A percentile compares a stretch with the other conserved stretches of the same genome.
Evolutionary conservation across 352 stramenopile species (phyloP).

Genomic region (Pythium graminicola): DNA sequence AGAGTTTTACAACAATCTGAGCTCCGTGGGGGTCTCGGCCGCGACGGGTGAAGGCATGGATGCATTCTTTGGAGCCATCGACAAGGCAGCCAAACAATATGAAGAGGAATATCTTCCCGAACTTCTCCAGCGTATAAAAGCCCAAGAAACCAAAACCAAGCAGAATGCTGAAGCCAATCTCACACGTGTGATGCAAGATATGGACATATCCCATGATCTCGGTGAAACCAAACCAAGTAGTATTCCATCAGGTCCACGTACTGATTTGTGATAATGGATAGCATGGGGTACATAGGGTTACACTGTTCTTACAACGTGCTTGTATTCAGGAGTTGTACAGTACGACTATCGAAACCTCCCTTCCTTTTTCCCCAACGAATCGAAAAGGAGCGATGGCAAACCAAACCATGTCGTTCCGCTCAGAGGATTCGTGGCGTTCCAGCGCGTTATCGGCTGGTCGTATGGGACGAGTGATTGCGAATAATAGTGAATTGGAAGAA

Average conservation of each 20-base stretch:
- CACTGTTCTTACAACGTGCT: background rate
- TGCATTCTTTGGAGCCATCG: conserved; percentile 89
- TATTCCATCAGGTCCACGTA: conserved; percentile 40
- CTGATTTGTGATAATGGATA: conserved; percentile 40
- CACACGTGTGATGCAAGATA: conserved; percentile 72
- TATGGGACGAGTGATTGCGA: conserved; percentile 19
- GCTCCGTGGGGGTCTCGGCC: conserved; percentile 91
- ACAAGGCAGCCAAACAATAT: conserved; percentile 81
- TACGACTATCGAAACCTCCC: conserved; percentile 14
- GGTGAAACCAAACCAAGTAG: conserved; percentile 23
- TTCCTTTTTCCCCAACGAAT: background rate
- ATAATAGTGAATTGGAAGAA: conserved; percentile 23
- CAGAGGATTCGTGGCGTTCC: conserved; percentile 23
- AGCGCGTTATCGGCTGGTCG: conserved; percentile 22
- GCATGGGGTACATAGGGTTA: background rate
- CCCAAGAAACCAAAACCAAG: conserved; percentile 44
- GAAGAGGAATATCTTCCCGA: conserved; percentile 85
- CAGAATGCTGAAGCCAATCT: conserved; percentile 48
- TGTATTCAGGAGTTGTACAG: conserved; percentile 10
- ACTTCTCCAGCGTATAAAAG: conserved; percentile 56
- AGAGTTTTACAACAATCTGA: conserved; percentile 94
- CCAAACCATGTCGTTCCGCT: conserved; percentile 19
- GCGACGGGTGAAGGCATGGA: conserved; percentile 94
- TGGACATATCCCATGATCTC: conserved; percentile 58
- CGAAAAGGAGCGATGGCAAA: background rate